Percentiles rank a stretch among this genome's conserved stretches.
phyloP scores from a whole-genome alignment of 1,139 yeast species.

The Petasospora rhodanensis region DNA sequence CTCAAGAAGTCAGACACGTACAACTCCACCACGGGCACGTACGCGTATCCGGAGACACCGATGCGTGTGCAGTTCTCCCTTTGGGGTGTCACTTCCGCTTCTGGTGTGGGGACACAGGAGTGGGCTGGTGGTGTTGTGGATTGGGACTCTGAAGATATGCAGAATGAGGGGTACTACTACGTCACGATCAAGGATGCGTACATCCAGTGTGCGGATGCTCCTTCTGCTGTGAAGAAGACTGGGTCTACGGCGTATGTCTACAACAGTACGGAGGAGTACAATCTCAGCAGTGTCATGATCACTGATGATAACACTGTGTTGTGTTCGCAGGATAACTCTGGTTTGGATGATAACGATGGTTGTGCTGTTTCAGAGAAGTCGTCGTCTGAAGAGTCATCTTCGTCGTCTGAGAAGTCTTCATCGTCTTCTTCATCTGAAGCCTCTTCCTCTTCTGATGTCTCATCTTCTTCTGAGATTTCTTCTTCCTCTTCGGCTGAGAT shows the following conservation, averaged over 20 bases:
- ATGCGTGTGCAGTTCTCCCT: constrained; percentile 77
- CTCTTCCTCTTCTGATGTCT: constrained; percentile 12
- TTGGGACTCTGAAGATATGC: constrained; percentile 75
- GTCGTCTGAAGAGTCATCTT: constrained; percentile 11
- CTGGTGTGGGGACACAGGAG: constrained; percentile 71
- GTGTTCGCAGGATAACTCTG: constrained; percentile 58
- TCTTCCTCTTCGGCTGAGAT: constrained; percentile 13
- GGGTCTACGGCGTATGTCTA: constrained; percentile 58
- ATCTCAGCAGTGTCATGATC: constrained; percentile 45
- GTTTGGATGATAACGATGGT: constrained; percentile 48
- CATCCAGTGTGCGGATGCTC: constrained; percentile 66
- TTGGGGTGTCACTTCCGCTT: constrained; percentile 85
- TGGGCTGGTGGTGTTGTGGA: constrained; percentile 93
- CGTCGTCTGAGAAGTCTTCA: constrained; percentile 8
- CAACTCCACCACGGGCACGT: constrained; percentile 57
- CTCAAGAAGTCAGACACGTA: constrained; percentile 61
- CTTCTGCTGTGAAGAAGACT: constrained; percentile 41
- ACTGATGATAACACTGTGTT: constrained; percentile 58
- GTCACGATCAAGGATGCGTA: constrained; percentile 57
- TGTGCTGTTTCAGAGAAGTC: constrained; percentile 24
- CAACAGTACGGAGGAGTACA: constrained; percentile 42
- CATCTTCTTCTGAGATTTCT: constrained; percentile 24
- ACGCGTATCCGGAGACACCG: constrained; percentile 84
- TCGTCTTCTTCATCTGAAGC: constrained; percentile 25
- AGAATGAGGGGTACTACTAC: constrained; percentile 72